phyloP scores from a whole-genome alignment of 768 basidiomycete genomes.

The Sistotremastrum niveocremeum region DNA sequence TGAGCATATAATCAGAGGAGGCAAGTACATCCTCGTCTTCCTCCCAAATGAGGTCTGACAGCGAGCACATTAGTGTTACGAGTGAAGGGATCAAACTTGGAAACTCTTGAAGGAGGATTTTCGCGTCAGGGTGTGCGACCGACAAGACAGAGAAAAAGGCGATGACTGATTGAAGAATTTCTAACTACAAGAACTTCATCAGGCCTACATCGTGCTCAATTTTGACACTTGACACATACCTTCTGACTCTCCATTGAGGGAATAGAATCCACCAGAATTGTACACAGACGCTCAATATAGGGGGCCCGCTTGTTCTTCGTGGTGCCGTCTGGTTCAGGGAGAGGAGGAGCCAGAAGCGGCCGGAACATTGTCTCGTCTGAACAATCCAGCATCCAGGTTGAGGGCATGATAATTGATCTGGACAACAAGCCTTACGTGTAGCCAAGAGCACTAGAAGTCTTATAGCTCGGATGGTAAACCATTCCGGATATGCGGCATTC shows the following conservation, averaged over 20 bases:
- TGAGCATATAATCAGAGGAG: slow-evolving; percentile 20
- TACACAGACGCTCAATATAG: slow-evolving; percentile 37
- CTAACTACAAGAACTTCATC: slow-evolving; percentile 7
- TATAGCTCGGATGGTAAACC: slow-evolving; percentile 34
- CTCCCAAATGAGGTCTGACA: slow-evolving; percentile 53
- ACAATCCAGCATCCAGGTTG: neutral
- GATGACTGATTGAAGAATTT: slow-evolving; percentile 18
- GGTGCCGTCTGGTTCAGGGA: slow-evolving; percentile 9
- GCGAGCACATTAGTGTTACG: slow-evolving; percentile 37
- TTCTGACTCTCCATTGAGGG: slow-evolving; percentile 4
- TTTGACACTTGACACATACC: neutral
- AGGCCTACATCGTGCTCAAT: slow-evolving; percentile 13
- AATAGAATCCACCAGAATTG: slow-evolving; percentile 30
- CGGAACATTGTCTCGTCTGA: slow-evolving; percentile 31
- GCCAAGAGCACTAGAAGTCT: slow-evolving; percentile 42
- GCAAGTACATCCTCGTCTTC: slow-evolving; percentile 33
- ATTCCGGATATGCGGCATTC: slow-evolving; percentile 33
- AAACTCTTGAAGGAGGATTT: slow-evolving; percentile 30
- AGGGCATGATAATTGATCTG: slow-evolving; percentile 2
- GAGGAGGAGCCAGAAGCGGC: slow-evolving; percentile 27
- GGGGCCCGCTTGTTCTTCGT: slow-evolving; percentile 17
- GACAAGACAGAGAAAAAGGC: slow-evolving; percentile 28
- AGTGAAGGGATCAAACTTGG: slow-evolving; percentile 51
- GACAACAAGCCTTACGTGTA: slow-evolving; percentile 30
- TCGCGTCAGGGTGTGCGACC: slow-evolving; percentile 24